Evolutionary conservation across 345 rosid genomes (phyloP).

Genomic region (Boechera retrofracta): DNA sequence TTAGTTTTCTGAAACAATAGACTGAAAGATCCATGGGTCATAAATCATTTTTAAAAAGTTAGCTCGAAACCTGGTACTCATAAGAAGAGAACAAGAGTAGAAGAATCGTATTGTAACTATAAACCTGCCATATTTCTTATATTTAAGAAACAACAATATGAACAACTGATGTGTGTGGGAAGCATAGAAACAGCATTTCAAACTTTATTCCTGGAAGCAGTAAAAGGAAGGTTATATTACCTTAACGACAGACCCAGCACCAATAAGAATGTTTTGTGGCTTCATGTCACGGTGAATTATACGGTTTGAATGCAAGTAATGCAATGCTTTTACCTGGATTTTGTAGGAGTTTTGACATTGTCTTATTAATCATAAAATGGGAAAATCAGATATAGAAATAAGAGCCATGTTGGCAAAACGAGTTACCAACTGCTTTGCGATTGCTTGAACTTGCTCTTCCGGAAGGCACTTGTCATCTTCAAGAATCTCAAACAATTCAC

Average conservation of each 20-base stretch:
- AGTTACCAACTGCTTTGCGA: constrained; percentile 93
- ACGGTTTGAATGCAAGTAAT: constrained; percentile 96
- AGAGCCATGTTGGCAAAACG: constrained; percentile 16
- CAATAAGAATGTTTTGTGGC: constrained; percentile 98
- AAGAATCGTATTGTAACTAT: constrained; percentile 2
- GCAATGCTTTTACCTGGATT: constrained; percentile 84
- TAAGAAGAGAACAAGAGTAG: neutral
- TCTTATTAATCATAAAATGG: constrained; percentile 15
- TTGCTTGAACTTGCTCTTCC: constrained; percentile 97
- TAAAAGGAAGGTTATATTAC: constrained; percentile 49
- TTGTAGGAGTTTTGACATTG: constrained; percentile 3
- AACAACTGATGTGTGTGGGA: constrained; percentile 2
- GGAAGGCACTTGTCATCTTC: constrained; percentile 98
- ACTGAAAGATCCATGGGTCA: constrained; percentile 12
- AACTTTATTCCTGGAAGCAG: constrained; percentile 11
- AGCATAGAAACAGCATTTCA: constrained; percentile 23
- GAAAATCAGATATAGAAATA: constrained; percentile 4
- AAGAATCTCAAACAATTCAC: constrained; percentile 94
- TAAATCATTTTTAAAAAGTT: constrained; percentile 16
- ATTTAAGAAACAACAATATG: neutral
- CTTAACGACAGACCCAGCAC: constrained; percentile 94
- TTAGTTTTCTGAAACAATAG: constrained; percentile 22
- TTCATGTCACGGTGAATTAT: constrained; percentile 99
- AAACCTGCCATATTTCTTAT: constrained; percentile 9
- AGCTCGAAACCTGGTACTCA: neutral